These are phyloP conservation scores for Trametes cingulata DNA, from an alignment of 768 basidiomycete genomes.

Conservation along the genomic window DNA sequence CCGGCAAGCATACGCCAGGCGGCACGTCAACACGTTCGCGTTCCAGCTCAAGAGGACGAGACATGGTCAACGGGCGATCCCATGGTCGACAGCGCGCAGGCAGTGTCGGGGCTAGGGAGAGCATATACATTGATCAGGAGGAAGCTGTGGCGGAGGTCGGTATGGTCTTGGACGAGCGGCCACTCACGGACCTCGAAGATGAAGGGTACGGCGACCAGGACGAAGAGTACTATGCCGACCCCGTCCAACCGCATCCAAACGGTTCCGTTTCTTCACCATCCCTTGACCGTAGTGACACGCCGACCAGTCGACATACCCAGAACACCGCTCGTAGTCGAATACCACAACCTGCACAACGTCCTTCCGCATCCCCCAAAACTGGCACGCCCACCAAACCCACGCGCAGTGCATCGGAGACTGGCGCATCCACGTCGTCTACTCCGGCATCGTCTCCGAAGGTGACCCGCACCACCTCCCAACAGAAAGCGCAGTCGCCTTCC, in stretches of 20 bases:
- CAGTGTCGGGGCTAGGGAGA: slow-evolving; percentile 61
- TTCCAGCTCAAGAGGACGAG: slow-evolving; percentile 32
- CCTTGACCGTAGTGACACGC: slow-evolving; percentile 27
- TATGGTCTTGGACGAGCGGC: slow-evolving; percentile 73
- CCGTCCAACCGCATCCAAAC: slow-evolving; percentile 20
- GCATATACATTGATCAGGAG: slow-evolving; percentile 66
- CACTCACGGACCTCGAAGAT: slow-evolving; percentile 65
- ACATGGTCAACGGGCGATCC: slow-evolving; percentile 14
- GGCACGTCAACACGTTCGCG: slow-evolving; percentile 21
- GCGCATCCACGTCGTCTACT: slow-evolving; percentile 17
- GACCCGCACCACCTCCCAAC: slow-evolving; percentile 23
- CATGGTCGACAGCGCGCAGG: slow-evolving; percentile 59
- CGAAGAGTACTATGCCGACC: slow-evolving; percentile 15
- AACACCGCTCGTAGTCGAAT: slow-evolving; percentile 24
- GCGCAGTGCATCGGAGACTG: slow-evolving; percentile 40
- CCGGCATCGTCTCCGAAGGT: slow-evolving; percentile 20
- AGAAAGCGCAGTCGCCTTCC: slow-evolving; percentile 16
- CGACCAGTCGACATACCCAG: slow-evolving; percentile 18
- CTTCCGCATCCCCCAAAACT: slow-evolving; percentile 48
- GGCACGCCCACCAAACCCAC: slow-evolving; percentile 42
- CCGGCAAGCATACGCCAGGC: slow-evolving; percentile 20
- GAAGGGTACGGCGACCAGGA: slow-evolving; percentile 46
- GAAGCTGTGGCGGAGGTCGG: slow-evolving; percentile 45
- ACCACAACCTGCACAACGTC: slow-evolving; percentile 34
- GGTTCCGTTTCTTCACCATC: slow-evolving; percentile 26